Conservation (phyloP, 139 green algal species). For the Asterochloris erici region DNA sequence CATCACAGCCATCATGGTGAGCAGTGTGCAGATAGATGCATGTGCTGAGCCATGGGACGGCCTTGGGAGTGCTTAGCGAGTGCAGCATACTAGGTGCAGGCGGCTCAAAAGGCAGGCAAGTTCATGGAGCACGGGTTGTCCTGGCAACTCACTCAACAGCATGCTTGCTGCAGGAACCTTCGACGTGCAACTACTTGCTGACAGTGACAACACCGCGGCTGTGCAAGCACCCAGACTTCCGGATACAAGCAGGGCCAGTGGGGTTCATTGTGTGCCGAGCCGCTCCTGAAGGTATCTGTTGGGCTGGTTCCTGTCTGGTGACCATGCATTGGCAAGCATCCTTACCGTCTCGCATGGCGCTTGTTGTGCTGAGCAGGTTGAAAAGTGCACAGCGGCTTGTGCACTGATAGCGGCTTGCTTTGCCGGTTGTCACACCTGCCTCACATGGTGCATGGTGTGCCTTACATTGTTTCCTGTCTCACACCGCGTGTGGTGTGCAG, state of each 20-base stretch:
- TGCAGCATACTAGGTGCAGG: not conserved
- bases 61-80: not conserved
- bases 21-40: not conserved
- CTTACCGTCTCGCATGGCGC: too few relatives aligned
- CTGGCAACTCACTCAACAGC: too few relatives aligned
- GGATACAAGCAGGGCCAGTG: not conserved
- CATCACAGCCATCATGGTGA: constrained; percentile 47
- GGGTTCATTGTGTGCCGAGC: not conserved
- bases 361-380: too few relatives aligned
- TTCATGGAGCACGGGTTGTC: not conserved
- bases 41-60: not conserved
- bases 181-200: constrained; percentile 76
- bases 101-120: not conserved
- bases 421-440: too few relatives aligned
- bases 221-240: constrained; percentile 61
- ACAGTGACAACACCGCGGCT: constrained; percentile 64
- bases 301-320: too few relatives aligned
- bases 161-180: constrained; percentile 48
- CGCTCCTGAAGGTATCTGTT: not conserved
- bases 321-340: too few relatives aligned
- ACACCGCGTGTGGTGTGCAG: too few relatives aligned
- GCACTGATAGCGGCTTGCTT: too few relatives aligned
- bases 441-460: too few relatives aligned
- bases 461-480: too few relatives aligned
- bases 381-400: too few relatives aligned